Base-by-base conservation (phyloP, 2,329 filamentous ascomycete species). In the Aotearoamyces nothofagi region DNA sequence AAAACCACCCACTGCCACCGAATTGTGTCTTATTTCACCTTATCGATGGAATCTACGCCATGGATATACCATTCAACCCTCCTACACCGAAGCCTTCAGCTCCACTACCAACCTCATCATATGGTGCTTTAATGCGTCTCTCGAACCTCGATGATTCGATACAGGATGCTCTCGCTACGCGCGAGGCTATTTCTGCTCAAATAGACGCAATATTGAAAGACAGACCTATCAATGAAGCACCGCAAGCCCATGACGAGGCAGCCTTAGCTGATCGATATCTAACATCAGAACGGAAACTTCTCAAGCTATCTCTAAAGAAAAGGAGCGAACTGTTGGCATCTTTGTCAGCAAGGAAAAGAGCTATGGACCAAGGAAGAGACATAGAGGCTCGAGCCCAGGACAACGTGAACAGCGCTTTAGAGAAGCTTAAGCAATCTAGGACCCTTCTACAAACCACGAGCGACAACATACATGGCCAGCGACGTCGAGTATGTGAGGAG, bases 131-230 rank as follows among this genome's bases (percentile, higher is more conserved):
- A 12, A 87, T 94, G 75, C 77, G 80, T 35, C 62, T 96, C 8
- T 77, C 81, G 5, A 93, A 86, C 33, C 63, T 96, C 10, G 83
- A 93, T 37, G 81, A 79, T 47, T 92, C 84, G 31, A 81, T 94
- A 14, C 83, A 92, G 47, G 87, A 96, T 51, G 84, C 84, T 2
- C 57, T 93, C 7, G 69, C 74, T 2, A 92, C 82, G 0, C 72
- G 79, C 9, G 71, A 79, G 34, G 64, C 66, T 30, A 61, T 96
- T 6, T 72, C 81, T 26, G 56, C 64, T n/a, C 81, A 93, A 38
- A 92, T 94, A 38, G 80, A 80, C 38, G 49, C 58, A 1, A 53
- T 73, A 0, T 49, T 75, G 4, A 48, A 55, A 0, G 41, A 51
- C 0, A 52, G 52, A 3, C 56, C 60, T 0, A 41, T 50, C 1